Conservation (phyloP, 2,329 filamentous ascomycete genomes). For the Botrytis medusae region DNA sequence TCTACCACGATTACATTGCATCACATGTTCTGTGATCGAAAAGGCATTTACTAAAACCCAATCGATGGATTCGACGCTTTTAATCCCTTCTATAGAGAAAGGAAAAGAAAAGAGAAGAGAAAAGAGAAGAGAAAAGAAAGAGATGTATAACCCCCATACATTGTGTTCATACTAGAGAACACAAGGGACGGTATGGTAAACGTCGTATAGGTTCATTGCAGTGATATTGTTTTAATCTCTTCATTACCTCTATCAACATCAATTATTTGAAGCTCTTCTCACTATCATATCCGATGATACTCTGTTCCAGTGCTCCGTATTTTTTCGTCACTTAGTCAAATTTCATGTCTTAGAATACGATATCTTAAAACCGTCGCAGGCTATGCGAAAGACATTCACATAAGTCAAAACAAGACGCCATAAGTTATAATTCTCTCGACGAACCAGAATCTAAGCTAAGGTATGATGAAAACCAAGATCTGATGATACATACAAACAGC, state of each 20-base stretch:
- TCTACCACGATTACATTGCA: too few species aligned
- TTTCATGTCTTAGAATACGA: neutral
- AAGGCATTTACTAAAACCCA: too few species aligned
- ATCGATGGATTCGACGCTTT: too few species aligned
- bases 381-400: neutral
- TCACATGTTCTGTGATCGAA: too few species aligned
- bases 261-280: neutral
- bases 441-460: neutral
- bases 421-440: neutral
- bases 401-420: neutral
- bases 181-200: neutral
- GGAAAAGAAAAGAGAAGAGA: neutral
- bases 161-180: neutral
- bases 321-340: neutral
- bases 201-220: neutral
- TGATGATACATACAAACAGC: neutral
- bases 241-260: neutral
- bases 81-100: too few species aligned
- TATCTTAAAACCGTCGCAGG: neutral
- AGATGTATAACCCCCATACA: fast-evolving
- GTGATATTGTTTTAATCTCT: neutral
- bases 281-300: neutral
- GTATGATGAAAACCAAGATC: neutral
- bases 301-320: neutral
- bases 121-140: neutral